Percentiles rank a stretch among this genome's conserved stretches.
Evolutionary conservation across 257 asterid genomes (phyloP).

Genomic region (Parsonsia alboflavescens): DNA sequence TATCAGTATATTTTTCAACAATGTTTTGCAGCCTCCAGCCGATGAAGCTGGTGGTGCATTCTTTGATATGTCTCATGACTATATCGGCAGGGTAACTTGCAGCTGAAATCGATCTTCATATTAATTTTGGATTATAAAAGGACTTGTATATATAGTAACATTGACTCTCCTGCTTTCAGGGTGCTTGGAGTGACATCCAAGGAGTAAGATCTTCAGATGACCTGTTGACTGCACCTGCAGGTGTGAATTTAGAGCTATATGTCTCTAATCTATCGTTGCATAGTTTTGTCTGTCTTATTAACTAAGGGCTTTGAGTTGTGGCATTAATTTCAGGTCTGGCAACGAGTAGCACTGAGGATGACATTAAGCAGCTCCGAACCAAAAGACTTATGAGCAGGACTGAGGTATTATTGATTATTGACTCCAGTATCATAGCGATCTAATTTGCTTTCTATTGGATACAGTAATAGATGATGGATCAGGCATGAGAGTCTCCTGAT

Average conservation of each 20-base stretch:
- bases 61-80: slow-evolving; percentile 55
- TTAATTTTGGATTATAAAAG: neutral
- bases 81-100: slow-evolving; percentile 50
- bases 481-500: neutral
- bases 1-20: slow-evolving; percentile 84
- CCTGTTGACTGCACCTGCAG: slow-evolving; percentile 36
- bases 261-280: slow-evolving; percentile 14
- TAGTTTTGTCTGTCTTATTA: slow-evolving; percentile 1
- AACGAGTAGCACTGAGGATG: slow-evolving; percentile 68
- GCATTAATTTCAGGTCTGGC: slow-evolving; percentile 34
- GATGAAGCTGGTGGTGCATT: slow-evolving; percentile 47
- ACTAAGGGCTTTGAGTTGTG: slow-evolving; percentile 12
- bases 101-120: slow-evolving; percentile 7
- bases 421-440: neutral
- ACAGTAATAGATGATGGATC: neutral
- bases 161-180: slow-evolving; percentile 35
- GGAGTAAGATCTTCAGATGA: slow-evolving; percentile 54
- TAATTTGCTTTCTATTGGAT: neutral
- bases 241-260: slow-evolving; percentile 25
- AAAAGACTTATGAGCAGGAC: slow-evolving; percentile 72
- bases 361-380: slow-evolving; percentile 70
- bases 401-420: slow-evolving; percentile 41
- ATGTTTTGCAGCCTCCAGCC: slow-evolving; percentile 82
- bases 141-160: neutral
- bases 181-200: slow-evolving; percentile 54